Conservation (phyloP, 2,329 filamentous ascomycete genomes). For the Venturia aucupariae region DNA sequence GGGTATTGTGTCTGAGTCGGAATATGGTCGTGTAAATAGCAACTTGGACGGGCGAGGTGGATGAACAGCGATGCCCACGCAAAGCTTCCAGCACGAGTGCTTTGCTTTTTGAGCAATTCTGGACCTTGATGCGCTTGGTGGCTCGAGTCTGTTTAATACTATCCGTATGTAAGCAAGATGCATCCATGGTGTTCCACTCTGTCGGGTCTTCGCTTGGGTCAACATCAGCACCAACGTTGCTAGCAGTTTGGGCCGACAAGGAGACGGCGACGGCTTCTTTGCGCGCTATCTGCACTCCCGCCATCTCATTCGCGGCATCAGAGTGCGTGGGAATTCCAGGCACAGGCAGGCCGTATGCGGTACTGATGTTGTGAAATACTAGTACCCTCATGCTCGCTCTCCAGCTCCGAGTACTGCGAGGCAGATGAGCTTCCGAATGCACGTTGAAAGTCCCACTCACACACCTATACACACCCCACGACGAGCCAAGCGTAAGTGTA, state of each 20-base stretch:
- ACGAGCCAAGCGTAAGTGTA: background rate
- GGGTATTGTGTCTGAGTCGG: no score
- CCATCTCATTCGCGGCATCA: background rate
- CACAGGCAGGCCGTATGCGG: no score
- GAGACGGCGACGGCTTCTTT: background rate
- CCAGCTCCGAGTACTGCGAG: background rate
- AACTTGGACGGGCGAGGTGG: no score
- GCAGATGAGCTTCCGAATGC: background rate
- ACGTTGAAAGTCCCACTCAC: no score
- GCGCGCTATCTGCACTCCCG: background rate
- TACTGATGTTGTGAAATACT: background rate
- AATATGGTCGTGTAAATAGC: no score
- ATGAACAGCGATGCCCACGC: no score
- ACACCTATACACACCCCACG: background rate
- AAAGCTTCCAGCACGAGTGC: no score
- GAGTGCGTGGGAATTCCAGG: constrained; percentile 1
- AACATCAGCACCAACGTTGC: background rate
- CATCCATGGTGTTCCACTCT: background rate
- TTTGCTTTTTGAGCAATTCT: background rate
- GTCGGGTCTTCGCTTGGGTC: background rate
- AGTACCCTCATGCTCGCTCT: background rate
- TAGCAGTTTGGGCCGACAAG: background rate
- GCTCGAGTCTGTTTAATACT: no score
- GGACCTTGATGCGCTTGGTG: background rate
- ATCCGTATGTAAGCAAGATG: no score